phyloP scores from a whole-genome alignment of 192 early-diverging fungal genomes.

The Funneliformis mosseae region DNA sequence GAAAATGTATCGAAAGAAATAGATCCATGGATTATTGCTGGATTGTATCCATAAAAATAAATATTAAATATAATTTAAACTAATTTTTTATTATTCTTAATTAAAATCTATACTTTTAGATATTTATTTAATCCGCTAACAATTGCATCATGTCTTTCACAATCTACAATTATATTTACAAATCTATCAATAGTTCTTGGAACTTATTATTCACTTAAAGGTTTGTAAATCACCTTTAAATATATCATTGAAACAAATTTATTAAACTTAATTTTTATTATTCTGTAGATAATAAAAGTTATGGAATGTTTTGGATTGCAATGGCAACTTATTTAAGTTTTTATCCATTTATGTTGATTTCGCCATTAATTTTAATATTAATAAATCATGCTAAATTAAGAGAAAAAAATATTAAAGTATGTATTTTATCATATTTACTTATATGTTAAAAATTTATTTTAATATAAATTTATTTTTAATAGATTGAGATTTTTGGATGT shows the following conservation, averaged over 20 bases:
- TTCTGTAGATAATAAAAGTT: slow-evolving; percentile 46
- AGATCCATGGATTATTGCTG: slow-evolving; percentile 28
- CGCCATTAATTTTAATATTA: slow-evolving; percentile 58
- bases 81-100: slow-evolving; percentile 21
- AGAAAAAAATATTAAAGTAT: neutral
- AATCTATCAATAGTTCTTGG: slow-evolving; percentile 75
- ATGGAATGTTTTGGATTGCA: slow-evolving; percentile 73
- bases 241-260: neutral
- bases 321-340: slow-evolving; percentile 83
- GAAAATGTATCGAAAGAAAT: neutral
- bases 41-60: slow-evolving; percentile 37
- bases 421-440: neutral
- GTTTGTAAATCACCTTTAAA: slow-evolving; percentile 34
- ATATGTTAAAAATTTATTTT: neutral
- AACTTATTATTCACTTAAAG: slow-evolving; percentile 65
- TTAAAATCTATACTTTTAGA: neutral
- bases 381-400: neutral
- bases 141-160: slow-evolving; percentile 72
- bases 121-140: slow-evolving; percentile 89
- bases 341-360: slow-evolving; percentile 84
- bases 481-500: slow-evolving; percentile 33
- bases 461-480: slow-evolving; percentile 1
- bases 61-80: slow-evolving; percentile 32
- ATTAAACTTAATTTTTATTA: neutral
- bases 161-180: slow-evolving; percentile 75